Evolutionary conservation across 305 asterid species (phyloP).

Genomic region (Petunia hybrid): DNA sequence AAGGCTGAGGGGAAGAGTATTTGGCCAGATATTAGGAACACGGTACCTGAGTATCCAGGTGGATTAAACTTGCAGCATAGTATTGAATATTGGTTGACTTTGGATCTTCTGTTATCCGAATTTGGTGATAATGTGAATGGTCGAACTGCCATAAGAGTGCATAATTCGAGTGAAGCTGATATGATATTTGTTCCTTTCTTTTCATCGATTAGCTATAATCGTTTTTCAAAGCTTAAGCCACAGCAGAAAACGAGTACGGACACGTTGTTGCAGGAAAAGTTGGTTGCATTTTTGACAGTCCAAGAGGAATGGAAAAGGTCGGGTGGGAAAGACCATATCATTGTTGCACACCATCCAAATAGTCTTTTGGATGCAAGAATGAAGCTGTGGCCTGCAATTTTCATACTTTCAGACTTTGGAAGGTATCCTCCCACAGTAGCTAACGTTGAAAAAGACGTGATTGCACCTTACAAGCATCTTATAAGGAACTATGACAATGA

Average conservation of each 20-base stretch:
- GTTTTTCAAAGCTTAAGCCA: conserved; percentile 59
- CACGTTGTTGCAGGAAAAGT: conserved; percentile 65
- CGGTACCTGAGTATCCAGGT: conserved; percentile 84
- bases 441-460: conserved; percentile 82
- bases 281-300: conserved; percentile 65
- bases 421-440: conserved; percentile 88
- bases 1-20: conserved; percentile 50
- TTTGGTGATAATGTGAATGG: conserved; percentile 42
- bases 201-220: conserved; percentile 79
- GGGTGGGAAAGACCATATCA: conserved; percentile 75
- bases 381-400: conserved; percentile 89
- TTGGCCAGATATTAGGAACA: conserved; percentile 74
- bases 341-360: conserved; percentile 92
- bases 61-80: conserved; percentile 95
- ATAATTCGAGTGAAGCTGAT: conserved; percentile 84
- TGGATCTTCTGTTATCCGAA: conserved; percentile 79
- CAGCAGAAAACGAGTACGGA: conserved; percentile 57
- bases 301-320: conserved; percentile 83
- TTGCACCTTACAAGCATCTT: conserved; percentile 90
- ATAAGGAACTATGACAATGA: conserved; percentile 60
- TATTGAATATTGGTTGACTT: conserved; percentile 87
- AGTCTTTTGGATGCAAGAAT: conserved; percentile 78
- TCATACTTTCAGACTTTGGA: conserved; percentile 83
- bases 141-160: conserved; percentile 67
- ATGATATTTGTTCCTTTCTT: conserved; percentile 87